phyloP scores from a whole-genome alignment of 2,329 filamentous ascomycete species.

The Fusarium nelsonii region DNA sequence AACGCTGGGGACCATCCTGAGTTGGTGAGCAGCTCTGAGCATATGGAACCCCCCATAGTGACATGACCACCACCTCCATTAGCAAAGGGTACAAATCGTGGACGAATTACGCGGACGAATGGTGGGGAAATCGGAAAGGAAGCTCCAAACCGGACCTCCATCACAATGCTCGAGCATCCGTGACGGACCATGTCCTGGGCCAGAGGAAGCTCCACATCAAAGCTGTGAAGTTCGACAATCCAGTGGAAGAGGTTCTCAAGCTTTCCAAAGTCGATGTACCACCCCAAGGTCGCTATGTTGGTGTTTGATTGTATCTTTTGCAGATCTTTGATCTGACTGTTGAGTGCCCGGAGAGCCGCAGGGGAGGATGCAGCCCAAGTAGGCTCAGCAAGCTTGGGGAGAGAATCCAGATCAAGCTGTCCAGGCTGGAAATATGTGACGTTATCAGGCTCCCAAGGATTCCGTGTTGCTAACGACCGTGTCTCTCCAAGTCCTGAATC shows the following conservation, averaged over 20 bases:
- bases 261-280: constrained; percentile 79
- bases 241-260: constrained; percentile 87
- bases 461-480: constrained; percentile 28
- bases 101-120: constrained; percentile 85
- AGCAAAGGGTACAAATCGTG: constrained; percentile 79
- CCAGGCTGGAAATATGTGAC: constrained; percentile 72
- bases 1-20: constrained; percentile 82
- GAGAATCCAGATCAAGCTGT: constrained; percentile 68
- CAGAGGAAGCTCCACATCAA: constrained; percentile 76
- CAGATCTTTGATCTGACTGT: constrained; percentile 70
- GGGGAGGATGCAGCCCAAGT: constrained; percentile 49
- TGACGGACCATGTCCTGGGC: constrained; percentile 77
- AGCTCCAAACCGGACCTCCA: constrained; percentile 84
- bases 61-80: constrained; percentile 87
- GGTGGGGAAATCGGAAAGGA: constrained; percentile 84
- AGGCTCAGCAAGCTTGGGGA: constrained; percentile 70
- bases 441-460: neutral
- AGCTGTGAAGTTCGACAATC: constrained; percentile 91
- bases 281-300: constrained; percentile 77
- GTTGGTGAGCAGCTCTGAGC: constrained; percentile 86
- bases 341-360: constrained; percentile 45
- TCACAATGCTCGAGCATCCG: constrained; percentile 74
- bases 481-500: constrained; percentile 38
- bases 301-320: constrained; percentile 72
- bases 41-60: constrained; percentile 84